phyloP scores from a whole-genome alignment of 257 asterid species.

The Salvia rosmarinus region DNA sequence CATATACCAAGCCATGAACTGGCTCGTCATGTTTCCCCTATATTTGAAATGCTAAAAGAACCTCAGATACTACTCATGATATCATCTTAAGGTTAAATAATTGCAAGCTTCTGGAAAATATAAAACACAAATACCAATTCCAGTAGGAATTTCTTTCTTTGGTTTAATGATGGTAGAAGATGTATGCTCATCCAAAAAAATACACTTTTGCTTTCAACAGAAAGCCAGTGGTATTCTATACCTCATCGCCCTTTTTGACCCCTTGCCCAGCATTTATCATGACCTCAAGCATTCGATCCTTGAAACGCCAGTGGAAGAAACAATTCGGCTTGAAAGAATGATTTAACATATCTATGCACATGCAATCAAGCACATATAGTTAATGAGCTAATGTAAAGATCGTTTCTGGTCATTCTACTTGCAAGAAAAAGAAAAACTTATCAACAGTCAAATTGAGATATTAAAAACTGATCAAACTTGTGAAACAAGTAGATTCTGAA shows the following conservation, averaged over 20 bases:
- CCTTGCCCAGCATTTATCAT: conserved; percentile 93
- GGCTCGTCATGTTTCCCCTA: conserved; percentile 11
- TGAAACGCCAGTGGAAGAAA: conserved; percentile 98
- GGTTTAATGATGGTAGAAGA: conserved; percentile 15
- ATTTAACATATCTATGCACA: conserved; percentile 82
- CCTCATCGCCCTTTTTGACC: conserved; percentile 92
- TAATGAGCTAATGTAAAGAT: conserved; percentile 22
- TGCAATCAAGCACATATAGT: conserved; percentile 29
- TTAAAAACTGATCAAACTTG: conserved; percentile 24
- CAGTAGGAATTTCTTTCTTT: neutral
- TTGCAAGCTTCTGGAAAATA: conserved; percentile 13
- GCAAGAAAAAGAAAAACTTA: neutral
- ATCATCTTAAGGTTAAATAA: conserved; percentile 18
- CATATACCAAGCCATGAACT: neutral
- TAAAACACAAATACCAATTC: neutral
- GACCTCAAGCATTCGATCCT: conserved; percentile 98
- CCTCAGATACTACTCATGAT: neutral
- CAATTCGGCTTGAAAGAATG: conserved; percentile 96
- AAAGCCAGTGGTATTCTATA: conserved; percentile 39
- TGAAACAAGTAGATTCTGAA: conserved; percentile 15
- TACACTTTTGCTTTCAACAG: conserved; percentile 28
- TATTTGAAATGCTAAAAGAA: conserved; percentile 9
- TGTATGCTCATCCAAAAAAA: conserved; percentile 26
- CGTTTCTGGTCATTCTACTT: conserved; percentile 26
- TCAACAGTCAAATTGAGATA: neutral